Conservation (phyloP, 805 yeast species). For the Candida sonorensis region DNA sequence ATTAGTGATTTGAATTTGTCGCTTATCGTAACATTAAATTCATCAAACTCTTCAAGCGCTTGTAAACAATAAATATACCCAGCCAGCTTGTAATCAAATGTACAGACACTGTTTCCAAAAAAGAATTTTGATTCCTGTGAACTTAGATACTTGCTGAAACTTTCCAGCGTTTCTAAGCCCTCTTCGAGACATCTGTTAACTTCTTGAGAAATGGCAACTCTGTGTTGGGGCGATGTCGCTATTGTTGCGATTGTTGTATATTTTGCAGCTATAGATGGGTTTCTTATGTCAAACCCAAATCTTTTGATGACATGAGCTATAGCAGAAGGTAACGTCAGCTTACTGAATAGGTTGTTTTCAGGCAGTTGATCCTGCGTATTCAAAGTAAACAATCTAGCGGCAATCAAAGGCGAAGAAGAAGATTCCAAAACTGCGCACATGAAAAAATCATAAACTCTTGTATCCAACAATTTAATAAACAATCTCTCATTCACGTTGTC, state of each 20-base stretch:
- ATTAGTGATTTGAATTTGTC: constrained; percentile 4
- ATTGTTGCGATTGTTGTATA: too few species aligned
- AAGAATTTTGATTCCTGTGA: constrained; percentile 3
- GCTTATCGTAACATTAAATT: constrained; percentile 3
- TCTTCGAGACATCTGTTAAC: constrained; percentile 8
- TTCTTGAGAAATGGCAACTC: constrained; percentile 8
- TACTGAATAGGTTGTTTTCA: constrained; percentile 4
- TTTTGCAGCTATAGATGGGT: constrained; percentile 24
- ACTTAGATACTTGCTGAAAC: constrained; percentile 6
- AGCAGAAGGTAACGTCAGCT: constrained; percentile 5
- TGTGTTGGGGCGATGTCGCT: too few species aligned
- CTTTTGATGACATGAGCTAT: constrained; percentile 20
- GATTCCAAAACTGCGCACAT: constrained; percentile 10
- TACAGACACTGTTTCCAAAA: constrained; percentile 11
- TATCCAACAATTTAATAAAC: constrained; percentile 37
- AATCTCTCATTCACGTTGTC: constrained; percentile 26
- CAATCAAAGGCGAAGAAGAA: not conserved
- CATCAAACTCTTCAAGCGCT: constrained; percentile 8
- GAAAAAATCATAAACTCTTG: constrained; percentile 43
- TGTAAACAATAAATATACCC: constrained; percentile 13
- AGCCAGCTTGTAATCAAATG: constrained; percentile 20
- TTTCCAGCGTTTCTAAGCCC: constrained; percentile 9
- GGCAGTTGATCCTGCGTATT: not conserved
- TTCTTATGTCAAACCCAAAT: constrained; percentile 31
- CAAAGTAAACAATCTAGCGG: too few species aligned